Percentiles rank a stretch among this genome's conserved stretches.
phyloP scores from a whole-genome alignment of 2,329 filamentous ascomycete species.

The Pyrenophora teres region DNA sequence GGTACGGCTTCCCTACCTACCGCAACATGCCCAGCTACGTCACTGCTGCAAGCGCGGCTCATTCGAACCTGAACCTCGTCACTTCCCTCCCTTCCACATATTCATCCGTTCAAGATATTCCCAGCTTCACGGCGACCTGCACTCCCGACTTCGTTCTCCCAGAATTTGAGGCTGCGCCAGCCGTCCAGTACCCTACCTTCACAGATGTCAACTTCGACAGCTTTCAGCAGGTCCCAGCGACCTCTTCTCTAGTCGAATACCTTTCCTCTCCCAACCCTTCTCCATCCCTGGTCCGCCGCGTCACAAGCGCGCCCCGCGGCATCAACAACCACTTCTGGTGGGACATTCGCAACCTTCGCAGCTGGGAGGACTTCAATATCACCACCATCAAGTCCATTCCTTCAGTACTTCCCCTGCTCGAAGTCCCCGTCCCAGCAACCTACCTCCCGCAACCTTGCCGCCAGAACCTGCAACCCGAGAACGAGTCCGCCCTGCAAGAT shows the following conservation, averaged over 20 bases:
- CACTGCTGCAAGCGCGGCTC: conserved; percentile 46
- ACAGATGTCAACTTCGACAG: conserved; percentile 47
- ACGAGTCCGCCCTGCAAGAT: conserved; percentile 73
- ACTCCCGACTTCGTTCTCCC: conserved; percentile 42
- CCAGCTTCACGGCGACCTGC: conserved; percentile 37
- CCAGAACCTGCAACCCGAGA: conserved; percentile 72
- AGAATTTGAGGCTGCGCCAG: conserved; percentile 45
- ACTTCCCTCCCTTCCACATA: conserved; percentile 46
- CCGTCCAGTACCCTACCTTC: conserved; percentile 52
- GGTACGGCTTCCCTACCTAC: conserved; percentile 84
- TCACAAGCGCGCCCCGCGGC: conserved; percentile 71
- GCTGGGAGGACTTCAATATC: conserved; percentile 81
- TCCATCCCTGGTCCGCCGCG: conserved; percentile 77
- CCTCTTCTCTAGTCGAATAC: conserved; percentile 76
- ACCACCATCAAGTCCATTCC: conserved; percentile 73
- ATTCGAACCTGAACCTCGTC: conserved; percentile 47
- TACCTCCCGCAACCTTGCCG: conserved; percentile 64
- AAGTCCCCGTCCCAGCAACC: conserved; percentile 61
- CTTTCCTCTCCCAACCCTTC: conserved; percentile 80
- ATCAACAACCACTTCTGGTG: conserved; percentile 90
- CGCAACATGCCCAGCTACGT: conserved; percentile 69
- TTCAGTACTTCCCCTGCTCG: conserved; percentile 72
- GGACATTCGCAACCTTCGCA: conserved; percentile 85
- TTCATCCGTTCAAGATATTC: conserved; percentile 41
- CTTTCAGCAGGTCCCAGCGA: conserved; percentile 45